Conservation (phyloP, 2,329 filamentous ascomycete genomes). For the Bisporella sp. region DNA sequence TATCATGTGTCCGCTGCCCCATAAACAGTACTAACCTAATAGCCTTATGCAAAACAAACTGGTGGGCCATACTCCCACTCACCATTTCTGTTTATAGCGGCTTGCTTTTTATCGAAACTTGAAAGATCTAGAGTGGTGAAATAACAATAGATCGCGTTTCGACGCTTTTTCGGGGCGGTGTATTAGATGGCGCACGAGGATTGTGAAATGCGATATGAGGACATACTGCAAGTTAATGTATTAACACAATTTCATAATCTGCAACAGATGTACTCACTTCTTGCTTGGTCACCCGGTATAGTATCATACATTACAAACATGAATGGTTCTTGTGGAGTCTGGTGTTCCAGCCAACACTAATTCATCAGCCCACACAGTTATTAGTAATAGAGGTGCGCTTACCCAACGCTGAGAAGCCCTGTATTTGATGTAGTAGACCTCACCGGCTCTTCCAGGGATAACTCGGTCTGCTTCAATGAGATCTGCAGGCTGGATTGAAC, state of each 20-base stretch:
- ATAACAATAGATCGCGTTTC: constrained; percentile 17
- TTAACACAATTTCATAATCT: background rate
- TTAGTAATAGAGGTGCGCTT: background rate
- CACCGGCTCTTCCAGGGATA: constrained; percentile 16
- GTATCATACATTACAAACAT: constrained; percentile 21
- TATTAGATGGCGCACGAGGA: constrained; percentile 4
- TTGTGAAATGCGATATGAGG: constrained; percentile 17
- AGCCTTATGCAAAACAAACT: too few relatives aligned
- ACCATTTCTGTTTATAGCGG: too few relatives aligned
- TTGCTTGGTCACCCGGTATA: constrained; percentile 11
- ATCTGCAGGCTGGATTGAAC: constrained; percentile 15
- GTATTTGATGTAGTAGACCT: constrained; percentile 21
- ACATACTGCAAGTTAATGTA: background rate
- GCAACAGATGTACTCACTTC: constrained; percentile 10
- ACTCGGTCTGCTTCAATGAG: constrained; percentile 19
- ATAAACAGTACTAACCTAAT: too few relatives aligned
- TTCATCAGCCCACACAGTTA: background rate
- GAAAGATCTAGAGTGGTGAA: background rate
- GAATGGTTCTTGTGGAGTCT: constrained; percentile 16
- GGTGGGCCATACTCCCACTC: too few relatives aligned
- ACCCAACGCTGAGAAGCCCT: constrained; percentile 13
- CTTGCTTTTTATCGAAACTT: too few relatives aligned
- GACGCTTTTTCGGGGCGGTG: constrained; percentile 8
- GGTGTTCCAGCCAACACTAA: constrained; percentile 22
- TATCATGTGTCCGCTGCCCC: too few relatives aligned